Evolutionary conservation across 176 grass and related monocot genomes (phyloP).

Genomic region (Oryza rufipogon): DNA sequence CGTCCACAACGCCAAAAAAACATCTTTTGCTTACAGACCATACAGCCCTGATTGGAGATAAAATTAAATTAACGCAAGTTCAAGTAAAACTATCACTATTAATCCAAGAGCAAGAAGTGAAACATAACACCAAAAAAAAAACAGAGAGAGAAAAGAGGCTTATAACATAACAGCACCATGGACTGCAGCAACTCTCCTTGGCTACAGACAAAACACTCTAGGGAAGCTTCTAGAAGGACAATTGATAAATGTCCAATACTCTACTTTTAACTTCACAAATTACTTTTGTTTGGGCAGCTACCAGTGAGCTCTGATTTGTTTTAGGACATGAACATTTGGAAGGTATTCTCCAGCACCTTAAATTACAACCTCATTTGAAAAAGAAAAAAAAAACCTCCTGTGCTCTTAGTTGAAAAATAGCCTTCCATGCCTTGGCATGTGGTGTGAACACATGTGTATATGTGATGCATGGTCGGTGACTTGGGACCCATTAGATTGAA

Average conservation of each 20-base stretch:
- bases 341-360: not conserved
- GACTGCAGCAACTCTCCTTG: slow-evolving; percentile 1
- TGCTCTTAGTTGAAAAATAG: not conserved
- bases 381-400: not conserved
- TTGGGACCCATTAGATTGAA: not conserved
- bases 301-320: not conserved
- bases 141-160: not conserved
- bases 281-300: not conserved
- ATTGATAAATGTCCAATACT: not conserved
- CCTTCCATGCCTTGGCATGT: slow-evolving; percentile 2
- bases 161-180: not conserved
- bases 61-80: slow-evolving; percentile 36
- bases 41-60: slow-evolving; percentile 56
- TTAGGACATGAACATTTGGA: not conserved
- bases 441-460: not conserved
- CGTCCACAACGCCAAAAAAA: slow-evolving; percentile 86
- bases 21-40: slow-evolving; percentile 76
- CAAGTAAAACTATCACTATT: slow-evolving; percentile 13
- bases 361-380: not conserved
- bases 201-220: not conserved
- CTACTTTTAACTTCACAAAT: slow-evolving; percentile 15
- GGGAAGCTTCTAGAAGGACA: not conserved
- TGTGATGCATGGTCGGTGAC: not conserved
- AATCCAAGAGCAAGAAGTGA: not conserved
- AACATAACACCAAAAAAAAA: not conserved